A percentile compares a stretch with the other conserved stretches of the same genome.
phyloP scores from a whole-genome alignment of 176 grass and related monocot genomes.

The Carex myosuroides region DNA sequence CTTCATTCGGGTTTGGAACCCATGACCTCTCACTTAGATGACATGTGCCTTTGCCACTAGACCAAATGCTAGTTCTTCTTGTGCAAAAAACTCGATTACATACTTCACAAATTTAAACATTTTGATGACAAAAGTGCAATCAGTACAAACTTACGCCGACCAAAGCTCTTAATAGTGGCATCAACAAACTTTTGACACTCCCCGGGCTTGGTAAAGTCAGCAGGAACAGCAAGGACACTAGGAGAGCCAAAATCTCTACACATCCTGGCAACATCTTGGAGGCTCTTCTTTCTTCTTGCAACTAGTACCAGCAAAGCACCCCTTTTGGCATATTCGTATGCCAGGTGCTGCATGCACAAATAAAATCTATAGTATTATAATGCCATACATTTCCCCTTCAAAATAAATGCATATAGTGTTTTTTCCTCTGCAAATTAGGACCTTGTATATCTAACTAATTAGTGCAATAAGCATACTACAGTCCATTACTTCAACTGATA shows the following conservation, averaged over 20 bases:
- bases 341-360: slow-evolving; percentile 16
- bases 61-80: background rate
- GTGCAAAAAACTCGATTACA: background rate
- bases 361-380: background rate
- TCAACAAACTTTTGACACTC: slow-evolving; percentile 47
- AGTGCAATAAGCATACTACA: background rate
- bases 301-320: slow-evolving; percentile 50
- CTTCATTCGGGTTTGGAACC: too few relatives aligned
- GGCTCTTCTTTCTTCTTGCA: slow-evolving; percentile 70
- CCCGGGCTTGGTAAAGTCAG: slow-evolving; percentile 43
- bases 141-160: slow-evolving; percentile 28
- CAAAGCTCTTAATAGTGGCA: slow-evolving; percentile 38
- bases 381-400: background rate
- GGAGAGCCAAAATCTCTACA: slow-evolving; percentile 44
- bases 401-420: background rate
- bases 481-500: background rate
- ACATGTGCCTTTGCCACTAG: too few relatives aligned
- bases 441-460: slow-evolving; percentile 24
- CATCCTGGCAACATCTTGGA: slow-evolving; percentile 40
- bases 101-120: background rate
- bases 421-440: background rate
- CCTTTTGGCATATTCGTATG: slow-evolving; percentile 37
- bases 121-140: background rate
- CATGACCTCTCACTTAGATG: too few relatives aligned
- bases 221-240: slow-evolving; percentile 50